Percentiles rank a stretch among this genome's conserved stretches.
These are phyloP conservation scores for Cnidoscolus chayamansa DNA, from an alignment of 441 rosid genomes.

Conservation along the genomic window DNA sequence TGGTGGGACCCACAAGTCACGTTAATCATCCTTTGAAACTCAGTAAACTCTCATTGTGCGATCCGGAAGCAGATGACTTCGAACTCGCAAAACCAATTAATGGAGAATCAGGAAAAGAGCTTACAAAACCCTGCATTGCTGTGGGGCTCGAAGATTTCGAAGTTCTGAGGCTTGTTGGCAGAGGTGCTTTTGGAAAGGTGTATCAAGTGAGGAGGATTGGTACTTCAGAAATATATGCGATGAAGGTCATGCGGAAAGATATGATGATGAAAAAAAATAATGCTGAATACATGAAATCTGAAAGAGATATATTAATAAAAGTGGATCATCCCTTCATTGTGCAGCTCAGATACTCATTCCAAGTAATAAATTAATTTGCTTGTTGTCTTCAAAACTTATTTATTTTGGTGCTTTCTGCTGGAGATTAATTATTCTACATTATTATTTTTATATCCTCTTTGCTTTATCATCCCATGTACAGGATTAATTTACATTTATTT, in stretches of 20 bases:
- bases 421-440: neutral
- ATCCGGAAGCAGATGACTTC: constrained; percentile 39
- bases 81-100: constrained; percentile 38
- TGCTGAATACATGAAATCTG: constrained; percentile 88
- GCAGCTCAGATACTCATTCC: constrained; percentile 82
- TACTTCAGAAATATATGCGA: constrained; percentile 78
- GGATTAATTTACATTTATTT: neutral
- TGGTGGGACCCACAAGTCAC: constrained; percentile 75
- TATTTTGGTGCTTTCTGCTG: neutral
- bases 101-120: constrained; percentile 26
- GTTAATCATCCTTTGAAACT: constrained; percentile 56
- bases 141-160: constrained; percentile 87
- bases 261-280: constrained; percentile 86
- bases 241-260: constrained; percentile 99
- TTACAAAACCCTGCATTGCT: neutral
- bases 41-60: constrained; percentile 53
- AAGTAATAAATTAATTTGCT: constrained; percentile 38
- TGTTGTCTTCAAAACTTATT: neutral
- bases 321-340: constrained; percentile 90
- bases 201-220: constrained; percentile 72
- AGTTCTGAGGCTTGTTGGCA: constrained; percentile 81
- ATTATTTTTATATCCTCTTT: neutral
- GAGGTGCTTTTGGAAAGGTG: constrained; percentile 94
- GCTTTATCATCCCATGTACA: neutral
- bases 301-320: constrained; percentile 80